Percentiles rank a stretch among this genome's conserved stretches.
Conservation (phyloP, 257 asterid genomes). For the Thymus quinquecostatus region DNA sequence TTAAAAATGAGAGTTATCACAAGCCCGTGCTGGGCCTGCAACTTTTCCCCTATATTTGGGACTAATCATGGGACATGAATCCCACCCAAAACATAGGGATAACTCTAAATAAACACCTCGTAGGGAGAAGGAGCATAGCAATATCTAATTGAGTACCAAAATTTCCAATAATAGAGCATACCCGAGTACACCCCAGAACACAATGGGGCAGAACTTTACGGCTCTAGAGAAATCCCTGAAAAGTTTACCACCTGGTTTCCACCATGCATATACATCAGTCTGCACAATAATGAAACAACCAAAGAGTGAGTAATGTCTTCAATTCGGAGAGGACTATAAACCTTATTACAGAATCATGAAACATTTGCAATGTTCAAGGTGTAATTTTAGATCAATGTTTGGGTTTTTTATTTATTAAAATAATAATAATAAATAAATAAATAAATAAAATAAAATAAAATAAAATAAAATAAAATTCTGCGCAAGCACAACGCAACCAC, state of each 20-base stretch:
- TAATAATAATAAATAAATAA: too few species aligned
- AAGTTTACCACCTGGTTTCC: slow-evolving; percentile 83
- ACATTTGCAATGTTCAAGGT: neutral
- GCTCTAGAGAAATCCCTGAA: slow-evolving; percentile 71
- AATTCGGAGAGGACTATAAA: slow-evolving; percentile 1
- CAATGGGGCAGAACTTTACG: slow-evolving; percentile 77
- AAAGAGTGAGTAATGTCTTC: slow-evolving; percentile 18
- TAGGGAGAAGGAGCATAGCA: slow-evolving; percentile 10
- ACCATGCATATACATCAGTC: slow-evolving; percentile 83
- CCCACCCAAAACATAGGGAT: too few species aligned
- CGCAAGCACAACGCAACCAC: neutral
- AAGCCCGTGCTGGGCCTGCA: too few species aligned
- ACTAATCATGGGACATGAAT: too few species aligned
- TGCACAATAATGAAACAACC: slow-evolving; percentile 48
- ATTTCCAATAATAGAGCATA: slow-evolving; percentile 42
- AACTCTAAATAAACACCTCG: too few species aligned
- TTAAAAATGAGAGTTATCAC: too few species aligned
- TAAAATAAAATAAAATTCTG: neutral
- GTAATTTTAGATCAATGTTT: neutral
- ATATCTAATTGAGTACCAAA: slow-evolving; percentile 15
- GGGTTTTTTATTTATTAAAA: neutral
- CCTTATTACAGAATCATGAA: neutral
- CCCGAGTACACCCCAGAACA: slow-evolving; percentile 96
- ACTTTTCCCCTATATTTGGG: too few species aligned
- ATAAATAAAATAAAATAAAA: too few species aligned